phyloP scores from a whole-genome alignment of 306 rosid genomes.

The Hylodesmum podocarpum region DNA sequence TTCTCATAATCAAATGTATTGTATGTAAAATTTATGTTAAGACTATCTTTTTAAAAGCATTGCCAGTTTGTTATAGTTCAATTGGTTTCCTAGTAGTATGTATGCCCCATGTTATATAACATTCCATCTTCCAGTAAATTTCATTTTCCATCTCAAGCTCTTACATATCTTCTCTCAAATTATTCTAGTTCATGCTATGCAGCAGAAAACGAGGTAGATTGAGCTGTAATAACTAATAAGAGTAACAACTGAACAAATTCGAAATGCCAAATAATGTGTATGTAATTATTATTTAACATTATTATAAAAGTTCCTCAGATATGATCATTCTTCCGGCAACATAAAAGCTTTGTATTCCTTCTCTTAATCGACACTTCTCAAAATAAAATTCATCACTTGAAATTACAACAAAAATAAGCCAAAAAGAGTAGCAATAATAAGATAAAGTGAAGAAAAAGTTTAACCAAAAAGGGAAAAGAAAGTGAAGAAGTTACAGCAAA shows the following conservation, averaged over 20 bases:
- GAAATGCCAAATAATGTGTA: background rate
- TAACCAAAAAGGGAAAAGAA: background rate
- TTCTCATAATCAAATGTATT: background rate
- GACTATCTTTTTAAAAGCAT: background rate
- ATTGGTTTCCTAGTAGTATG: background rate
- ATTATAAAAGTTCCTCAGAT: background rate
- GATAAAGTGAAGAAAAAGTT: background rate
- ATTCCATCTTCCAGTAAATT: background rate
- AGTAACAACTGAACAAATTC: background rate
- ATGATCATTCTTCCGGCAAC: background rate
- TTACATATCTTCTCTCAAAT: background rate
- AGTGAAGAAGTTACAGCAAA: background rate
- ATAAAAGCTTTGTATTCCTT: slow-evolving; percentile 5
- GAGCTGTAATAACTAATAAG: background rate
- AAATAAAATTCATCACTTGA: background rate
- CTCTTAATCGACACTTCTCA: background rate
- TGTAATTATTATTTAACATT: background rate
- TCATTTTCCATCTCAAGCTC: background rate
- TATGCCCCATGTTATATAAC: background rate
- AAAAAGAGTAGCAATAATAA: background rate
- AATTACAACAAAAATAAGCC: background rate
- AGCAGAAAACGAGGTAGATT: background rate
- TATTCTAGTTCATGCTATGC: background rate
- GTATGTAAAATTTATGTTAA: background rate
- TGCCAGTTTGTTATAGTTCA: background rate